Base-by-base conservation (phyloP, 805 yeast species). In the Wickerhamiella musiphila region DNA sequence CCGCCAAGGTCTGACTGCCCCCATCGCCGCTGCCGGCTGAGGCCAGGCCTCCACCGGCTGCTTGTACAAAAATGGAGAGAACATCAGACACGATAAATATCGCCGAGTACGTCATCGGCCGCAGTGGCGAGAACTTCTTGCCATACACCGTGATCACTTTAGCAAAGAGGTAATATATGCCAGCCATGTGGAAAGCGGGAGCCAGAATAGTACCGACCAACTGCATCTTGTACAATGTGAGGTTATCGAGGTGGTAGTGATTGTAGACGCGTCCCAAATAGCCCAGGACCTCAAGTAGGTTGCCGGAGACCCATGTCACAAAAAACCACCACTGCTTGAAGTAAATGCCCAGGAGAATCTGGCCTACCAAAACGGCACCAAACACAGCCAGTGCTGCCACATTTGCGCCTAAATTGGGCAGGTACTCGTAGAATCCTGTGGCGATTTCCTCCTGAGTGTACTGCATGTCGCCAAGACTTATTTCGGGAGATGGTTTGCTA, bases 181-280 rank as follows among this genome's bases (percentile, higher is more conserved):
- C 93, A 4, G 78, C 94, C 78, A 78, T 76, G 28, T 78, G 58
- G 50, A 82, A 76, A 14, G 79, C 81, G 0, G 94, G 94, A 0
- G 81, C 86, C 29, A 82, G 53, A 0, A 86, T 78, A 35, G 81
- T 55, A 44, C 73, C 61, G 34, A 73, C 65, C 40, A 75, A 65
- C 51, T 82, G 92, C 44, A 73, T 53, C 26, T 76, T 46, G 46
- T 62, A 82, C 18, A 61, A 56, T 31, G 61, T 50, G 25, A 53
- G 40, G 23, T 54, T 45, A 11, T 39, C 23, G 2, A 51, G 47
- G 16, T 42, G 36, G 40, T 65, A 47, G 27, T 47, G 40, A 13
- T 63, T 60, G 2, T 73, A 60, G 34, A 65, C 41, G 33, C 93
- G 56, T 3, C 73, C 81, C 6, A 65, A 49, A 47, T 76, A 82